phyloP scores from a whole-genome alignment of 1,284 basidiomycete genomes.

The Peniophora sp. region DNA sequence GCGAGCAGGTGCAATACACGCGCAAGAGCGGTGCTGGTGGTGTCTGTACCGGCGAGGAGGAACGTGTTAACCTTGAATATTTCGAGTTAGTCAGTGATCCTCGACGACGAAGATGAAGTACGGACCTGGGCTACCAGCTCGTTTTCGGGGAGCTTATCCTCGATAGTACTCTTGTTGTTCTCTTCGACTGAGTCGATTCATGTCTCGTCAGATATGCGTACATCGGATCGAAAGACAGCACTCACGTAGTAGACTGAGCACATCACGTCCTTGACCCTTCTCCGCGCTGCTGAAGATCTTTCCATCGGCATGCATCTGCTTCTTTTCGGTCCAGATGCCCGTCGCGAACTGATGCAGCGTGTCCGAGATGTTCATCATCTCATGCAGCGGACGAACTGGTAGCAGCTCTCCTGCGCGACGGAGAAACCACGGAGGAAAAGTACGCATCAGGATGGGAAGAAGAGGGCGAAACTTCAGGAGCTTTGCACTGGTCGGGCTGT shows the following conservation, averaged over 20 bases:
- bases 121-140: slow-evolving; percentile 17
- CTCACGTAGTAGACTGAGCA: slow-evolving; percentile 37
- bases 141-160: slow-evolving; percentile 13
- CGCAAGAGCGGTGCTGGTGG: slow-evolving; percentile 12
- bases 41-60: slow-evolving; percentile 12
- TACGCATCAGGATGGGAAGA: background rate
- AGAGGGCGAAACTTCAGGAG: background rate
- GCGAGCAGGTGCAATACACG: slow-evolving; percentile 12
- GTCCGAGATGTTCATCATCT: slow-evolving; percentile 28
- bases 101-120: slow-evolving; percentile 7
- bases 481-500: background rate
- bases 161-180: slow-evolving; percentile 4
- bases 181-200: slow-evolving; percentile 4
- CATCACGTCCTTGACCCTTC: slow-evolving; percentile 32
- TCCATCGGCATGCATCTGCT: slow-evolving; percentile 24
- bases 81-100: background rate
- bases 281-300: slow-evolving; percentile 24
- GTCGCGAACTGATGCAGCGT: slow-evolving; percentile 27
- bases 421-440: slow-evolving; percentile 22
- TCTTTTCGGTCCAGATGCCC: slow-evolving; percentile 32
- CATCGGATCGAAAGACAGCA: slow-evolving; percentile 1
- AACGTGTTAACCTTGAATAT: slow-evolving; percentile 5
- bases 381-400: slow-evolving; percentile 26
- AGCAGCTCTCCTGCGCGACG: slow-evolving; percentile 25
- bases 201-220: background rate